These are phyloP conservation scores for Calonectria henricotiae DNA, from an alignment of 2,329 filamentous ascomycete genomes.

Conservation along the genomic window DNA sequence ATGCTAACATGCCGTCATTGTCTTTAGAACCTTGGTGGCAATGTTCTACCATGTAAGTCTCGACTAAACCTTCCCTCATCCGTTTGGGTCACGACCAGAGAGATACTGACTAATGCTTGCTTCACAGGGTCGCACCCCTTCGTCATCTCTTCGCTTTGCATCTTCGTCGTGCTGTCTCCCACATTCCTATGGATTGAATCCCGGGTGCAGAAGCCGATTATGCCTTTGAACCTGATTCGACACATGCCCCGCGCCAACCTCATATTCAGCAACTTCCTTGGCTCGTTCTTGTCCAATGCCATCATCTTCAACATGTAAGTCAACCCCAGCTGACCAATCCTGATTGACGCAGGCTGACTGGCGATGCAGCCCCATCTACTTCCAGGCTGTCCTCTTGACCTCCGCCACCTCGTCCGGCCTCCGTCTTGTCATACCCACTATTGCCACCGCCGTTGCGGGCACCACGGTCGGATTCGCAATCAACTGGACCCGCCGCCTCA, in stretches of 20 bases:
- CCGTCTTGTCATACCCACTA: constrained; percentile 76
- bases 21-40: constrained; percentile 74
- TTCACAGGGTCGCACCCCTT: constrained; percentile 71
- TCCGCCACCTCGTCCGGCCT: constrained; percentile 81
- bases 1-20: constrained; percentile 12
- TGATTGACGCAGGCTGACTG: neutral
- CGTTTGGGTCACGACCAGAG: neutral
- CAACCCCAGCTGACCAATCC: neutral
- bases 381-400: constrained; percentile 81
- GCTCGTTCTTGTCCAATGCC: constrained; percentile 69
- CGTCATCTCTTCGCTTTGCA: constrained; percentile 67
- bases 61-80: neutral
- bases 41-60: constrained; percentile 72
- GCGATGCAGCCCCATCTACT: constrained; percentile 76
- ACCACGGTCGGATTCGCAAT: constrained; percentile 76
- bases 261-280: constrained; percentile 71
- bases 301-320: constrained; percentile 74
- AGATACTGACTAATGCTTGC: constrained; percentile 29
- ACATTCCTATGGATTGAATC: constrained; percentile 70
- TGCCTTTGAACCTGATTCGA: constrained; percentile 71
- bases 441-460: constrained; percentile 71
- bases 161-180: constrained; percentile 67
- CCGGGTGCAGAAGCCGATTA: constrained; percentile 69
- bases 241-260: constrained; percentile 71
- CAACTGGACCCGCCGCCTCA: constrained; percentile 72